phyloP scores from a whole-genome alignment of 106 monocot species.

The Agapanthus africanus region DNA sequence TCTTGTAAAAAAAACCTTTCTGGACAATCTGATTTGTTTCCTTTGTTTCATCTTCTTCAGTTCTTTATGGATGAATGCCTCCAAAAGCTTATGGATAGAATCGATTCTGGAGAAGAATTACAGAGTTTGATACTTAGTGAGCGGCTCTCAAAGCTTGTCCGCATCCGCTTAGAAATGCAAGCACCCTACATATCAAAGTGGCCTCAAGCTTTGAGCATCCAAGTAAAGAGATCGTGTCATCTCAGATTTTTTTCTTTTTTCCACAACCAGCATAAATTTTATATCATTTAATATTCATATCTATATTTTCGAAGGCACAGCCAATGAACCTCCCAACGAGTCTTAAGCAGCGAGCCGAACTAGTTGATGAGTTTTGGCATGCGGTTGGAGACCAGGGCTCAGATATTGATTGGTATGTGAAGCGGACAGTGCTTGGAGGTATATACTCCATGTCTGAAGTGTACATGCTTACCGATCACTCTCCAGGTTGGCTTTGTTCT shows the following conservation, averaged over 20 bases:
- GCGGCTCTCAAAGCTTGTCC: conserved; percentile 64
- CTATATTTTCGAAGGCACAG: conserved; percentile 47
- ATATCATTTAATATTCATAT: background rate
- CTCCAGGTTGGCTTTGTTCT: conserved; percentile 54
- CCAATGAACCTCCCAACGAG: conserved; percentile 67
- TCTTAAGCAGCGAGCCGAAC: conserved; percentile 73
- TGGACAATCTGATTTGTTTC: background rate
- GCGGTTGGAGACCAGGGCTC: conserved; percentile 62
- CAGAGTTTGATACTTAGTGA: conserved; percentile 63
- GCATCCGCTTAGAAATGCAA: conserved; percentile 80
- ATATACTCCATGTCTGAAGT: conserved; percentile 86
- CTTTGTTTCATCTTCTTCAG: conserved; percentile 21
- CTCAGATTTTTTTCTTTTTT: no score
- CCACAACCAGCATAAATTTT: background rate
- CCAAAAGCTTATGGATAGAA: conserved; percentile 59
- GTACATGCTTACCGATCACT: conserved; percentile 85
- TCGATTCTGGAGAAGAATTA: conserved; percentile 57
- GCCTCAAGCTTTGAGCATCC: conserved; percentile 97
- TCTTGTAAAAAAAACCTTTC: background rate
- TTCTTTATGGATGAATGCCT: conserved; percentile 98
- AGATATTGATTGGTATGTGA: conserved; percentile 92
- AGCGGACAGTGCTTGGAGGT: conserved; percentile 76
- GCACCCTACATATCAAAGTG: conserved; percentile 83
- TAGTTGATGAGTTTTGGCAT: conserved; percentile 98
- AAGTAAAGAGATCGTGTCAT: conserved; percentile 28